Evolutionary conservation across 441 rosid species (phyloP).

Genomic region (Codiaeum variegatum): DNA sequence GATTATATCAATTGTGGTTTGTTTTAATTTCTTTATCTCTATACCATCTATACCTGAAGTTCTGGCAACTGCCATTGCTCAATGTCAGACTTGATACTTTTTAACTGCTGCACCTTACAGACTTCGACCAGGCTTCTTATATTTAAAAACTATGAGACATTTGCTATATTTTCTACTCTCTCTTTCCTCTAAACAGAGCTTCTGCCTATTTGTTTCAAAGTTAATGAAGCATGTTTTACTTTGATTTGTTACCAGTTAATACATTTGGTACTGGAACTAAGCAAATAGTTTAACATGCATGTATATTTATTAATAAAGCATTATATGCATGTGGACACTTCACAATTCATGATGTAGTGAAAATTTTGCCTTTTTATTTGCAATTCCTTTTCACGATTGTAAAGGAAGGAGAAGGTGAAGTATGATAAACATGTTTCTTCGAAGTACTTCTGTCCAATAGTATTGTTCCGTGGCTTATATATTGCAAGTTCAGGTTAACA

Average conservation of each 20-base stretch:
- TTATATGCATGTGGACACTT: background rate
- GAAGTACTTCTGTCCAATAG: background rate
- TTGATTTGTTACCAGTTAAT: background rate
- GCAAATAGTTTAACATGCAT: background rate
- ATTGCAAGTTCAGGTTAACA: background rate
- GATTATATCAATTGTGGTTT: conserved; percentile 13
- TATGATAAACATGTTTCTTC: background rate
- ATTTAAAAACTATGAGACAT: background rate
- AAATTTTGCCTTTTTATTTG: background rate
- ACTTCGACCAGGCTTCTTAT: background rate
- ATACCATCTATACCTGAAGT: conserved; percentile 5
- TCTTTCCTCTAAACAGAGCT: background rate
- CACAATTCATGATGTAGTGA: background rate
- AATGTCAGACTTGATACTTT: background rate
- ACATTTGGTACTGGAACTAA: background rate
- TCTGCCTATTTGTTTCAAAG: background rate
- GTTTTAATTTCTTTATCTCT: conserved; percentile 7
- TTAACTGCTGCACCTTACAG: background rate
- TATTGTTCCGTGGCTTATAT: background rate
- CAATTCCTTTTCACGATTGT: background rate
- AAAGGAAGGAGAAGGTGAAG: background rate
- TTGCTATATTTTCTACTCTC: background rate
- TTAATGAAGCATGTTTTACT: conserved; percentile 7
- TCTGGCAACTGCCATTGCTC: background rate
- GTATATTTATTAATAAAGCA: background rate